Conservation (phyloP, 2,329 filamentous ascomycete genomes). For the Botryotinia narcissicola region DNA sequence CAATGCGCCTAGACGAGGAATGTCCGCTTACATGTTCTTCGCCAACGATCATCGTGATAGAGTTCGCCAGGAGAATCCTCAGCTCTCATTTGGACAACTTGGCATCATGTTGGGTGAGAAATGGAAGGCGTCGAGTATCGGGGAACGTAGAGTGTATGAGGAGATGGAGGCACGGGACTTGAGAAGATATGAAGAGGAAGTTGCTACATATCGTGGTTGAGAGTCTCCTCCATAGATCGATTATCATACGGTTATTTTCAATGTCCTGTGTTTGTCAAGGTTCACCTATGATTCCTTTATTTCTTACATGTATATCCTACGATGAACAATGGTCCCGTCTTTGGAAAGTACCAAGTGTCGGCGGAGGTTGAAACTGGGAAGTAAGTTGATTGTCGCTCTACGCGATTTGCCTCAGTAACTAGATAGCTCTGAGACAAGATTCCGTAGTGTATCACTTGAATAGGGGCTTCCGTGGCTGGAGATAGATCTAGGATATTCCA, state of each 20-base stretch:
- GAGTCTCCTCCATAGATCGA: neutral
- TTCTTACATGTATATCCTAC: neutral
- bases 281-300: neutral
- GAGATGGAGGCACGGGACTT: neutral
- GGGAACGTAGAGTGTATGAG: neutral
- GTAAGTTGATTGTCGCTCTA: neutral
- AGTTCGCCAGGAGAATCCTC: neutral
- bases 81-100: neutral
- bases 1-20: neutral
- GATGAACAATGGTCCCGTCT: neutral
- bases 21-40: neutral
- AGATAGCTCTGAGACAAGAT: neutral
- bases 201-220: neutral
- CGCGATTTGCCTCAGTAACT: neutral
- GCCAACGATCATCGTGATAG: neutral
- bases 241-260: too few species aligned
- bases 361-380: neutral
- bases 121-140: neutral
- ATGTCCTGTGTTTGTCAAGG: accelerated
- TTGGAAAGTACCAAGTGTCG: neutral
- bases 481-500: neutral
- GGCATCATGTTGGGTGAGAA: neutral
- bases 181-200: neutral
- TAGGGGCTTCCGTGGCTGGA: neutral
- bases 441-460: neutral